Conservation (phyloP, 441 rosid genomes). For the Sinapis alba region DNA sequence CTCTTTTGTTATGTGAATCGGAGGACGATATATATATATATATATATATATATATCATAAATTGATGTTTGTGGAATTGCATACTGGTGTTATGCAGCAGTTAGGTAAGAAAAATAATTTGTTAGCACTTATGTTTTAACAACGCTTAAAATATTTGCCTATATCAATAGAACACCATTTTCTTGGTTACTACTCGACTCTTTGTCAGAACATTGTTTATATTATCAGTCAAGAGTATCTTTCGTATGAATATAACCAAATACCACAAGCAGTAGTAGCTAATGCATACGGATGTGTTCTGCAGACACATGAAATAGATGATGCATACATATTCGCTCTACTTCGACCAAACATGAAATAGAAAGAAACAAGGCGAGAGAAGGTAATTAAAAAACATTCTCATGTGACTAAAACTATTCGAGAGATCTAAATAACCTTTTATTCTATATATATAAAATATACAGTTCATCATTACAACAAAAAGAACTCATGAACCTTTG, state of each 20-base stretch:
- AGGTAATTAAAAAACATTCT: background rate
- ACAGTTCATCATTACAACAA: conserved; percentile 40
- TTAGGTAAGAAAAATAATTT: background rate
- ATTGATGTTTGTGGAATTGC: background rate
- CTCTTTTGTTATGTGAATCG: background rate
- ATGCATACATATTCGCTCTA: background rate
- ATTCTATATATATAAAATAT: conserved; percentile 30
- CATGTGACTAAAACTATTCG: conserved; percentile 8
- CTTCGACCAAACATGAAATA: conserved; percentile 15
- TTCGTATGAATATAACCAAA: background rate
- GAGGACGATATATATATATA: background rate
- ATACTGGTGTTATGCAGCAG: background rate
- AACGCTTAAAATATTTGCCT: background rate
- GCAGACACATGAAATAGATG: background rate
- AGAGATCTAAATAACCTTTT: conserved; percentile 5
- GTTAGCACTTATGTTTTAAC: background rate
- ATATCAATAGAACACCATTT: background rate
- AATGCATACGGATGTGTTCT: background rate
- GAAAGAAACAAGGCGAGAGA: conserved; percentile 5
- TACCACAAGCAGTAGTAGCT: conserved; percentile 15
- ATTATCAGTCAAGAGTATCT: background rate
- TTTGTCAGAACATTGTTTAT: background rate
- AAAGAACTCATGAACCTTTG: conserved; percentile 38
- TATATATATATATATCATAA: background rate
- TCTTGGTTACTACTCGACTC: background rate